Percentiles rank a stretch among this genome's conserved stretches.
phyloP scores from a whole-genome alignment of 2,329 filamentous ascomycete species.

The Monosporascus sp. region DNA sequence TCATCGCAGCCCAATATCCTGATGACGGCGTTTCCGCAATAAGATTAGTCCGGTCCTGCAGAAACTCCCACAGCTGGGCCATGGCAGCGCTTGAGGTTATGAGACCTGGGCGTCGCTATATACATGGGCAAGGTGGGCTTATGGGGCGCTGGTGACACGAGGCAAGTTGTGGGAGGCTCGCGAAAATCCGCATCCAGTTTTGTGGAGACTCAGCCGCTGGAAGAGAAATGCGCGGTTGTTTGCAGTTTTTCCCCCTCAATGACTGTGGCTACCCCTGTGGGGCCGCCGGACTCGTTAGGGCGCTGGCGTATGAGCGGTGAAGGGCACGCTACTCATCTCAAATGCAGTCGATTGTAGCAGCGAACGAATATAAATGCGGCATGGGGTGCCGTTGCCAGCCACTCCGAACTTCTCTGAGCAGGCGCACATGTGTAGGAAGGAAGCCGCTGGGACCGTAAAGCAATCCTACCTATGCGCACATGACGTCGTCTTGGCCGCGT shows the following conservation, averaged over 20 bases:
- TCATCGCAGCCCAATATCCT: conserved; percentile 7
- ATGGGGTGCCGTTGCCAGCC: too few species aligned
- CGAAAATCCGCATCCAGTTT: background rate
- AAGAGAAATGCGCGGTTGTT: background rate
- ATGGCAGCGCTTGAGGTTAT: background rate
- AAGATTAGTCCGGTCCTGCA: background rate
- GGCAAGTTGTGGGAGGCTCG: background rate
- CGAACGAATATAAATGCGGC: too few species aligned
- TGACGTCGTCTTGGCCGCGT: too few species aligned
- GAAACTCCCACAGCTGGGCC: background rate
- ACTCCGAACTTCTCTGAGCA: too few species aligned
- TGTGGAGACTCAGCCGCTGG: background rate
- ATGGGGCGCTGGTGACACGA: background rate
- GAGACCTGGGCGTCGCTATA: background rate
- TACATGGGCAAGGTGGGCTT: background rate
- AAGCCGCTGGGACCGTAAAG: too few species aligned
- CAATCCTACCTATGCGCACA: too few species aligned
- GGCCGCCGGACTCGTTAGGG: background rate
- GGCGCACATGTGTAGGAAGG: too few species aligned
- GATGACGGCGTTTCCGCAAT: background rate
- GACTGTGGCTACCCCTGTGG: background rate
- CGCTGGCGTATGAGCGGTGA: too few species aligned
- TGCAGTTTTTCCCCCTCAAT: background rate
- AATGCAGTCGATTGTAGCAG: too few species aligned
- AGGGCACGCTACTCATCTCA: too few species aligned